phyloP scores from a whole-genome alignment of 305 asterid species.

The Coffea humblotiana region DNA sequence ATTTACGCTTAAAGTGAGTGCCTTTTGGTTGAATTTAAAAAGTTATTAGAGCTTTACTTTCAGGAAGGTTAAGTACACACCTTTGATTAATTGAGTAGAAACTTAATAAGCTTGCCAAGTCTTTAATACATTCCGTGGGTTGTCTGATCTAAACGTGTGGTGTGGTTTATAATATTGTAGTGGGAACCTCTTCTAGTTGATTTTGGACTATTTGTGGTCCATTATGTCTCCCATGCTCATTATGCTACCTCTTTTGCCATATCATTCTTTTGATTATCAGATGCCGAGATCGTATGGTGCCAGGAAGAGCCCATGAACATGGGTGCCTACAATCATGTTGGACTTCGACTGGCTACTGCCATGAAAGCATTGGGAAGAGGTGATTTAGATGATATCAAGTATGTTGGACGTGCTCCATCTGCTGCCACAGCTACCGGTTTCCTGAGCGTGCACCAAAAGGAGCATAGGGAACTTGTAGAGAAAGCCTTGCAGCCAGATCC shows the following conservation, averaged over 20 bases:
- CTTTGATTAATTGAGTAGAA: not conserved
- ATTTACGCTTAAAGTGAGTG: not conserved
- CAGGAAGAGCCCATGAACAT: slow-evolving; percentile 99
- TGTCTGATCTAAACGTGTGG: not conserved
- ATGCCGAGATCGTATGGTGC: slow-evolving; percentile 97
- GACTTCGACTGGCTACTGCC: slow-evolving; percentile 83
- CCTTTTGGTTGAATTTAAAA: not conserved
- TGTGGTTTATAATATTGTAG: too few relatives aligned
- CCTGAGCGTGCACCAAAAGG: slow-evolving; percentile 62
- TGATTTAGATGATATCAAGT: slow-evolving; percentile 64
- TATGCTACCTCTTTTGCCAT: not conserved
- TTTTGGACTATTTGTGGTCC: not conserved
- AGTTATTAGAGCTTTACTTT: not conserved
- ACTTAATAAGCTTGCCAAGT: not conserved
- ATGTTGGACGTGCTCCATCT: slow-evolving; percentile 84
- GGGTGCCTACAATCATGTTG: slow-evolving; percentile 82
- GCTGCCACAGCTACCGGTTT: slow-evolving; percentile 98
- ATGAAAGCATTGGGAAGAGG: slow-evolving; percentile 75
- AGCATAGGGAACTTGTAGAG: slow-evolving; percentile 70
- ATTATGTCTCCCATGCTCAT: not conserved
- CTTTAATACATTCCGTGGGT: not conserved
- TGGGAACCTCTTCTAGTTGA: not conserved
- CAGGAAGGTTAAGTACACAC: not conserved
- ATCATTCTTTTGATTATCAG: slow-evolving; percentile 35
- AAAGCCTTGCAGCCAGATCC: slow-evolving; percentile 72